These are phyloP conservation scores for Acer campestre DNA, from an alignment of 345 rosid species.

Conservation along the genomic window DNA sequence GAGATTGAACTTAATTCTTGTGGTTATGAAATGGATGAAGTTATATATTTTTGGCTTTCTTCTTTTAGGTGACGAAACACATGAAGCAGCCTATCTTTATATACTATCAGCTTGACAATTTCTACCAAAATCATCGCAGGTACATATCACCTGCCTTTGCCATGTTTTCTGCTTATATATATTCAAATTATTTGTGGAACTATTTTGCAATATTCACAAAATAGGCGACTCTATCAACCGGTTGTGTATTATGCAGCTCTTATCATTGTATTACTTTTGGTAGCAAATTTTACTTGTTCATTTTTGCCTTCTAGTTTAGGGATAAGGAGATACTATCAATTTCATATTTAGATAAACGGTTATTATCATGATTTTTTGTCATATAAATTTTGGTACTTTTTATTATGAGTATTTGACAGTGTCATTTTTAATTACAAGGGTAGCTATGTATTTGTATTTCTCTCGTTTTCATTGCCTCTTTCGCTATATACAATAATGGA, in stretches of 20 bases:
- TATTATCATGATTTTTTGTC: background rate
- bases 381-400: too few relatives aligned
- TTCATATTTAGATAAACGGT: background rate
- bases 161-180: slow-evolving; percentile 8
- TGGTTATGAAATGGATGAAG: slow-evolving; percentile 7
- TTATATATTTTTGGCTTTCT: slow-evolving; percentile 9
- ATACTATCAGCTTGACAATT: slow-evolving; percentile 97
- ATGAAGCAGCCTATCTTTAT: slow-evolving; percentile 90
- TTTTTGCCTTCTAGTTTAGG: background rate
- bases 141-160: slow-evolving; percentile 31
- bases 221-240: background rate
- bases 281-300: background rate
- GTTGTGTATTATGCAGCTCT: background rate
- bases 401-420: background rate
- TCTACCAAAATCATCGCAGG: slow-evolving; percentile 99
- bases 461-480: background rate
- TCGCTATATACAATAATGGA: background rate
- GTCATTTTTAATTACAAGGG: background rate
- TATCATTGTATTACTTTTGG: background rate
- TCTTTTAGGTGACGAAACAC: slow-evolving; percentile 63
- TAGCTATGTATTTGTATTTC: background rate
- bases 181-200: slow-evolving; percentile 9
- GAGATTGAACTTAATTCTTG: slow-evolving; percentile 2
- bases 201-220: slow-evolving; percentile 1
- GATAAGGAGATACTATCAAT: background rate